These are phyloP conservation scores for Rhizophora mangle DNA, from an alignment of 345 rosid genomes.

Conservation along the genomic window DNA sequence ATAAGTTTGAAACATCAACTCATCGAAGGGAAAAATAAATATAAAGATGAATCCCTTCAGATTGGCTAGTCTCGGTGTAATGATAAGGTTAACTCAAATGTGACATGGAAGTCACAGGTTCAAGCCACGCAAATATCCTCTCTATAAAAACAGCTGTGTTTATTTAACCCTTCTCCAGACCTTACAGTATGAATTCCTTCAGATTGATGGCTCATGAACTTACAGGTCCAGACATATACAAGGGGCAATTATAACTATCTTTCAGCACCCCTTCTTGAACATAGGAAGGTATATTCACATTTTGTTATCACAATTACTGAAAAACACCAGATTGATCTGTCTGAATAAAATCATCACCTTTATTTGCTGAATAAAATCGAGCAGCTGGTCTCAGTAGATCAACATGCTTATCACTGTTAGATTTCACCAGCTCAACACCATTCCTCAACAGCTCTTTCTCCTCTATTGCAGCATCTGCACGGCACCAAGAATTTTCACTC, in stretches of 20 bases:
- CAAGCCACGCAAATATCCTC: no score
- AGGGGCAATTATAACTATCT: neutral
- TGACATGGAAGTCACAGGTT: no score
- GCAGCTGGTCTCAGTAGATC: conserved; percentile 75
- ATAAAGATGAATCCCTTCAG: no score
- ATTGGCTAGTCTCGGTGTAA: no score
- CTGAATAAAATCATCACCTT: conserved; percentile 39
- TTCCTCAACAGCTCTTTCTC: conserved; percentile 37
- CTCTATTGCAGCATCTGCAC: conserved; percentile 38
- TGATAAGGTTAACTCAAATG: no score
- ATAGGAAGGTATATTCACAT: no score
- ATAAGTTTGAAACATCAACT: neutral
- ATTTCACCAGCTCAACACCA: conserved; percentile 52
- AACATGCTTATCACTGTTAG: conserved; percentile 53
- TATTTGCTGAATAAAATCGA: conserved; percentile 44
- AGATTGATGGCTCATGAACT: neutral
- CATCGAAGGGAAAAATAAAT: neutral
- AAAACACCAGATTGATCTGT: neutral
- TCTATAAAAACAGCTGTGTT: no score
- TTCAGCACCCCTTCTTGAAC: neutral
- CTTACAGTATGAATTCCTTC: neutral
- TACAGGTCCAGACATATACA: neutral
- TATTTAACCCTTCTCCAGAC: no score
- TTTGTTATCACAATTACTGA: neutral
- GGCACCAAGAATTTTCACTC: conserved; percentile 8